Conservation (phyloP, 2,329 filamentous ascomycete genomes). For the Rutstroemia sp. region DNA sequence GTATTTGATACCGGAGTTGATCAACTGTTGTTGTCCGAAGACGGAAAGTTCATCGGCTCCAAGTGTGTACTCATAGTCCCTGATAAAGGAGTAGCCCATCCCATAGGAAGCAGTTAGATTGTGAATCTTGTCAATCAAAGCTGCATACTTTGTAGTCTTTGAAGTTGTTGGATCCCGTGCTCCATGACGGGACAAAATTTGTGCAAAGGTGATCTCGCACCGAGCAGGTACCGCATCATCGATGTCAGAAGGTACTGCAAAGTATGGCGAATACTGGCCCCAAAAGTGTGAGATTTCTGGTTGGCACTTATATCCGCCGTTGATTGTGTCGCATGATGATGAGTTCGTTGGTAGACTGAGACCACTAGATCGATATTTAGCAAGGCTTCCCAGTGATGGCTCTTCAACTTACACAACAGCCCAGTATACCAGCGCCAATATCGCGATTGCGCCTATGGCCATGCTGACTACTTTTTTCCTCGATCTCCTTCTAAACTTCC, state of each 20-base stretch:
- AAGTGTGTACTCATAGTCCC: slow-evolving; percentile 63
- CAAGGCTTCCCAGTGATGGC: not conserved
- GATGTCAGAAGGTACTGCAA: slow-evolving; percentile 62
- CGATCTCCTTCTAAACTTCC: slow-evolving; percentile 15
- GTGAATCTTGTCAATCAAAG: slow-evolving; percentile 60
- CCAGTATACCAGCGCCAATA: slow-evolving; percentile 20
- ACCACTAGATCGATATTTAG: slow-evolving; percentile 14
- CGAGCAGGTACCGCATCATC: slow-evolving; percentile 49
- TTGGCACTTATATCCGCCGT: slow-evolving; percentile 27
- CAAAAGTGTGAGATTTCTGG: slow-evolving; percentile 40
- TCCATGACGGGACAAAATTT: slow-evolving; percentile 77
- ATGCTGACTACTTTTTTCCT: slow-evolving; percentile 14
- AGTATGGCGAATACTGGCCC: slow-evolving; percentile 88
- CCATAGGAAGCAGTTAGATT: slow-evolving; percentile 46
- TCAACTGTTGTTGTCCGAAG: slow-evolving; percentile 63
- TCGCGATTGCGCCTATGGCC: slow-evolving; percentile 12
- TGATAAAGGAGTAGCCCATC: slow-evolving; percentile 60
- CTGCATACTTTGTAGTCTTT: slow-evolving; percentile 58
- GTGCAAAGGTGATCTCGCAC: slow-evolving; percentile 74
- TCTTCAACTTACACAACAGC: slow-evolving; percentile 17
- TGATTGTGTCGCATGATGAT: slow-evolving; percentile 25
- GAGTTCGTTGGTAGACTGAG: slow-evolving; percentile 8
- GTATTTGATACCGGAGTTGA: slow-evolving; percentile 70
- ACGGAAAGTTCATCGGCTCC: slow-evolving; percentile 61
- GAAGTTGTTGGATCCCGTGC: slow-evolving; percentile 69